Base-by-base conservation (phyloP, 108 stramenopile species). In the Cyclotella atomus region DNA sequence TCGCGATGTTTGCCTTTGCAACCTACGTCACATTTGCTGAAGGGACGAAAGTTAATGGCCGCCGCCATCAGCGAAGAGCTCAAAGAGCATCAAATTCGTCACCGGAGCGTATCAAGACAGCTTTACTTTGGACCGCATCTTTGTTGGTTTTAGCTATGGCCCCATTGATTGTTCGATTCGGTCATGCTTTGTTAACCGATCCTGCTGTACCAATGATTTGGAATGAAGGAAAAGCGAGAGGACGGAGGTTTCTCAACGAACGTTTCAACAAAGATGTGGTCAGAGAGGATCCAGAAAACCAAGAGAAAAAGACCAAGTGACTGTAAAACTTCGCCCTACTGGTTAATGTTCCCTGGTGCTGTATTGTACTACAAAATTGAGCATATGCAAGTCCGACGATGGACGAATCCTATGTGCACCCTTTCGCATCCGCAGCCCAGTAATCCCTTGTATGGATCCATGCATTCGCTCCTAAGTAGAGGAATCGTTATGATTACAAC, bases 361-460 rank as follows among this genome's bases (percentile, higher is more conserved):
- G n/a, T n/a, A n/a, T n/a, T n/a, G n/a, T n/a, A n/a, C n/a, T n/a
- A n/a, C n/a, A n/a, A n/a, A n/a, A n/a, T n/a, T n/a, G n/a, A n/a
- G n/a, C n/a, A n/a, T n/a, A n/a, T n/a, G n/a, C n/a, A n/a, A n/a
- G n/a, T 41, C 12, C 38, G 12, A 41, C 12, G 38, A 50, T 50
- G 56, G 15, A 3, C 30, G 7, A 17, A 34, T 33, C 24, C 32
- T 38, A 62, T 1, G 61, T 62, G 23, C 61, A 62, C 12, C 41
- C 61, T 0, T 43, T 30, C 3, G 41, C 61, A 16, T 62, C 61
- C 1, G 61, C 61, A 43, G 41, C 14, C 24, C 28, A 44, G 61
- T 62, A 62, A 29, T 62, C 17, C 21, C 61, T 7, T 24, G 61
- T 63, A 46, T 79, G 77, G 28, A 79, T 79, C 77, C 77, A 84